Conservation (phyloP, 1,284 basidiomycete genomes). For the Tremellales sp. region DNA sequence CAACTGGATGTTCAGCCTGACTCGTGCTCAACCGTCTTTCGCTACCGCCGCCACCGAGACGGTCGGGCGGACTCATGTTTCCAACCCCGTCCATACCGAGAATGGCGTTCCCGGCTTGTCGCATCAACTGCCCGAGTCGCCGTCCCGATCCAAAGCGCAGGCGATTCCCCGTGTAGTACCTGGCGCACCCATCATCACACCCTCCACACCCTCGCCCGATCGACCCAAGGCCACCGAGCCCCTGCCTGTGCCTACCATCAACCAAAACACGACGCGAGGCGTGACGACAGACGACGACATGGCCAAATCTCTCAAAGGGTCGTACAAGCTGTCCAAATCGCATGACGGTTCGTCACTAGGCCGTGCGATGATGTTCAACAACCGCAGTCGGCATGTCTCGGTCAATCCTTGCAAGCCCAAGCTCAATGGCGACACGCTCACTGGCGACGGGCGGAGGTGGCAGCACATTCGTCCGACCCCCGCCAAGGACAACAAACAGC, state of each 20-base stretch:
- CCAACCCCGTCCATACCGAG: conserved; percentile 1
- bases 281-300: conserved; percentile 25
- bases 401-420: conserved; percentile 47
- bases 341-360: conserved; percentile 36
- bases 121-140: conserved; percentile 18
- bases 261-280: not conserved
- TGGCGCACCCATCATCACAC: conserved; percentile 24
- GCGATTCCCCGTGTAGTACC: conserved; percentile 18
- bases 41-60: conserved; percentile 35
- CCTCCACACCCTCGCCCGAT: conserved; percentile 25
- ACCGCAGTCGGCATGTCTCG: conserved; percentile 34
- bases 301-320: conserved; percentile 10
- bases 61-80: conserved; percentile 32
- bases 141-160: not conserved
- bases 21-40: conserved; percentile 33
- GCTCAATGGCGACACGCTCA: conserved; percentile 15
- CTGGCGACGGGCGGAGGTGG: conserved; percentile 72
- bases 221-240: conserved; percentile 3
- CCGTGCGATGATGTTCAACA: conserved; percentile 26
- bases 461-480: conserved; percentile 78
- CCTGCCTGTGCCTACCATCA: conserved; percentile 8
- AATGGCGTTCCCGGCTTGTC: conserved; percentile 1
- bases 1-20: conserved; percentile 38
- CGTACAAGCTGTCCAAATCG: conserved; percentile 17
- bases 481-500: conserved; percentile 59